Evolutionary conservation across 2,329 filamentous ascomycete species (phyloP), one percentile per base, ranked within the genome.

Genomic region (Fusarium pilosicola): DNA sequence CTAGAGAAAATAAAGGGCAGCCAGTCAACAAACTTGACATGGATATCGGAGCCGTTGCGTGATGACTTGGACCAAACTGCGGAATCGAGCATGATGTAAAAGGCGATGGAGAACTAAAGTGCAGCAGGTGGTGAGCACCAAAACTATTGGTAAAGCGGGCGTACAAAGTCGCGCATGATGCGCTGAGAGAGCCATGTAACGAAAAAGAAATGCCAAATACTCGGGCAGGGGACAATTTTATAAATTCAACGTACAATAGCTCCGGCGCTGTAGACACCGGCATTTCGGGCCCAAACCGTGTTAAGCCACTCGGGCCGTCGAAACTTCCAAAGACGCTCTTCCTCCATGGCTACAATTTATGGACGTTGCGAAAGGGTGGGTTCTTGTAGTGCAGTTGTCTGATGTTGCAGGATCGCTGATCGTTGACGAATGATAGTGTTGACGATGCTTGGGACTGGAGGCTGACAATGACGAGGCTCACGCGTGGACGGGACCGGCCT

Each of bases 11-110:
- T 87, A 74, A 92, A 86, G 58, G 90, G 90, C 73, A 92, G 87
- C 90, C 90, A 92, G 87, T 92, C 90, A 81, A 91, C 86, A 78
- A 92, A 93, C 74, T 85, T 89, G 77, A 93, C 85, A 83, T 92
- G 90, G 42, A 85, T 76, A 80, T 87, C 83, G 62, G 89, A 90
- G 68, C 85, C 87, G 84, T 92, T 92, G 73, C 83, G 84, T 68
- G 84, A 62, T 18, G 88, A 89, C 78, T 90, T 88, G 76, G 90
- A 92, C 89, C 89, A 92, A 56, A 92, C 89, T 71, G 90, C 89
- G 10, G 88, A 86, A 81, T 92, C 90, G 81, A 92, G 88, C 83
- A 92, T 88, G 79, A 89, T 85, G 85, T 91, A 92, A 83, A 92
- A 92, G 70, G 90, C 90, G 79, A 92, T 84, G 54, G 90, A 91